These are phyloP conservation scores for Ophiostoma montium DNA, from an alignment of 2,329 filamentous ascomycete genomes.

Conservation along the genomic window DNA sequence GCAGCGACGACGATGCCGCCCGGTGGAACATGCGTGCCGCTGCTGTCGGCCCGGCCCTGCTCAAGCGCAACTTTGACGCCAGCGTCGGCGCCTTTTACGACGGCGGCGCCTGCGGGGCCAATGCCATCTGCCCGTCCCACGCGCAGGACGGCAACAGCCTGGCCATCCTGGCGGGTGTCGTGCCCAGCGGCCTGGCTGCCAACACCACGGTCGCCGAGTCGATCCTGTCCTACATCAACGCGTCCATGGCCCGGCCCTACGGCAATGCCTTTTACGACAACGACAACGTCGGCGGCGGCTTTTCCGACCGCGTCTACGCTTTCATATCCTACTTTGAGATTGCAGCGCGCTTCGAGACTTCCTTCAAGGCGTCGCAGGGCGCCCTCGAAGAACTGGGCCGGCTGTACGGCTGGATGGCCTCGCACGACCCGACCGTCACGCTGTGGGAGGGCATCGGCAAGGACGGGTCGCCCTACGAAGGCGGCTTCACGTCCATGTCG, in stretches of 20 bases:
- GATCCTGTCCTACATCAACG: slow-evolving; percentile 26
- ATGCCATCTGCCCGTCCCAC: slow-evolving; percentile 23
- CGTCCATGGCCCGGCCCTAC: slow-evolving; percentile 24
- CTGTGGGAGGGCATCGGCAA: slow-evolving; percentile 37
- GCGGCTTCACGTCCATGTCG: slow-evolving; percentile 31
- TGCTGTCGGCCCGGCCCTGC: slow-evolving; percentile 22
- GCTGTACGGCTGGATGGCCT: slow-evolving; percentile 36
- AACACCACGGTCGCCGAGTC: slow-evolving; percentile 19
- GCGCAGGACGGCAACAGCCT: slow-evolving; percentile 38
- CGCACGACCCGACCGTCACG: slow-evolving; percentile 30
- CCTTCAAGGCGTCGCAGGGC: slow-evolving; percentile 6
- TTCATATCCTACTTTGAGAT: slow-evolving; percentile 40
- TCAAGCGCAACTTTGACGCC: slow-evolving; percentile 27
- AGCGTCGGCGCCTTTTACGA: slow-evolving; percentile 31
- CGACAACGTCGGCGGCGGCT: slow-evolving; percentile 20
- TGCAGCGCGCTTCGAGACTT: slow-evolving; percentile 28
- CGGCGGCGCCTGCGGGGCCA: slow-evolving; percentile 19
- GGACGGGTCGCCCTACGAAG: slow-evolving; percentile 29
- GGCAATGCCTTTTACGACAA: slow-evolving; percentile 40
- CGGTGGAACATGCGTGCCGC: slow-evolving; percentile 27
- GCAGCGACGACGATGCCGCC: slow-evolving; percentile 19
- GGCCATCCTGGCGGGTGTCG: slow-evolving; percentile 26
- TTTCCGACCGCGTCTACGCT: slow-evolving; percentile 32
- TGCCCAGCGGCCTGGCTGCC: slow-evolving; percentile 12
- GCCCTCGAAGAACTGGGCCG: slow-evolving; percentile 29